Evolutionary conservation across 2,329 filamentous ascomycete species (phyloP).

Genomic region (Tolypocladium amazonense): DNA sequence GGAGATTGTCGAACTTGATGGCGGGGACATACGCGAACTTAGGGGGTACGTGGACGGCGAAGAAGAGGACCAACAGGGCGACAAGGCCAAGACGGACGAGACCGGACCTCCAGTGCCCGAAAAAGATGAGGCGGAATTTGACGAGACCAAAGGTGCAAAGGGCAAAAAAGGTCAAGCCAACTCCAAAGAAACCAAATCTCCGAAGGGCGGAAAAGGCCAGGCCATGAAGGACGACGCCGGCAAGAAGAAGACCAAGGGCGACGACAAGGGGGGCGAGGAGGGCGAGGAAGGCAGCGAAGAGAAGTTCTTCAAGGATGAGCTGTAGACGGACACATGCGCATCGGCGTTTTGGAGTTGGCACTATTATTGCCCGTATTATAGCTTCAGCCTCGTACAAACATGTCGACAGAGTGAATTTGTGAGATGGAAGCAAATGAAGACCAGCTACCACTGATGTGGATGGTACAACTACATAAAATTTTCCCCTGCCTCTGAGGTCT

Average conservation of each 20-base stretch:
- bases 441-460: neutral
- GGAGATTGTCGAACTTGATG: slow-evolving; percentile 61
- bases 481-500: neutral
- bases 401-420: neutral
- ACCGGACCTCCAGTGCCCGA: neutral
- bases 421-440: neutral
- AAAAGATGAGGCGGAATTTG: no score
- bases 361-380: neutral
- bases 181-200: no score
- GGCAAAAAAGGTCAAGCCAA: neutral
- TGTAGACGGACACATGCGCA: slow-evolving; percentile 19
- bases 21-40: slow-evolving; percentile 47
- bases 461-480: neutral
- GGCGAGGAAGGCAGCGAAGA: slow-evolving; percentile 35
- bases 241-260: neutral
- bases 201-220: neutral
- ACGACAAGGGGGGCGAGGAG: neutral
- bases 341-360: neutral
- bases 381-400: neutral
- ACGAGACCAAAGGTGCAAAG: neutral
- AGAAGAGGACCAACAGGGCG: slow-evolving; percentile 9
- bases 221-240: neutral
- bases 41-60: slow-evolving; percentile 57
- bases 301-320: slow-evolving; percentile 41
- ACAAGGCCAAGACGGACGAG: neutral